Percentiles rank a stretch among this genome's conserved stretches.
Conservation (phyloP, 148 eudicot species). For the Camellia lanceoleosa region DNA sequence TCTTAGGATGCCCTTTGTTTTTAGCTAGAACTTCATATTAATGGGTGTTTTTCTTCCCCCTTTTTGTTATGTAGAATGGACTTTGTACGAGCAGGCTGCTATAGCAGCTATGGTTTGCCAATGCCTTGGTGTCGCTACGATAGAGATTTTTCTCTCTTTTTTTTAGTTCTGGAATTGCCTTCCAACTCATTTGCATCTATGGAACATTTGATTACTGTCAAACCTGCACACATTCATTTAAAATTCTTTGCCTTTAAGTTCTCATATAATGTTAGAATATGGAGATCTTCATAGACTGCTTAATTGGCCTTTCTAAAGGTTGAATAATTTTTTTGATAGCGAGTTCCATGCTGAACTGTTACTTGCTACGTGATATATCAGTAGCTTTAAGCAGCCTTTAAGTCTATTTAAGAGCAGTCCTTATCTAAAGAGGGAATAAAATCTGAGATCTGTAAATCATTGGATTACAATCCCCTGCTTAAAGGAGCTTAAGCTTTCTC, state of each 20-base stretch:
- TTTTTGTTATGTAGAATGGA: constrained; percentile 68
- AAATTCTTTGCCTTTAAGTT: not conserved
- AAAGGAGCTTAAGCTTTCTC: too few relatives aligned
- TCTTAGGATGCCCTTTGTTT: not conserved
- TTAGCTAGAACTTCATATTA: not conserved
- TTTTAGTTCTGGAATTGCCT: not conserved
- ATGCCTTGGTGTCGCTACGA: constrained; percentile 70
- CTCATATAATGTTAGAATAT: not conserved
- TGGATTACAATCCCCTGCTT: too few relatives aligned
- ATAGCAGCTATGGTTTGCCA: constrained; percentile 93
- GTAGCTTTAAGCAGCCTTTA: too few relatives aligned
- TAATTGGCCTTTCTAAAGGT: not conserved
- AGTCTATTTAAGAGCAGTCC: too few relatives aligned
- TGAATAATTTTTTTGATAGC: not conserved
- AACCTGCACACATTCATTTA: not conserved
- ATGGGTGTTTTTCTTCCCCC: not conserved
- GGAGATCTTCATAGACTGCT: constrained; percentile 1
- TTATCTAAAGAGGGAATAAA: too few relatives aligned
- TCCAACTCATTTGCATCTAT: not conserved
- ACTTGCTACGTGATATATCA: not conserved
- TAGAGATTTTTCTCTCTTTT: constrained; percentile 15
- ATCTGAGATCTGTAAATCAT: too few relatives aligned
- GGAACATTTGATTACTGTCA: not conserved
- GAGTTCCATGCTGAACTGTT: not conserved
- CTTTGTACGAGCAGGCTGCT: constrained; percentile 87